Percentiles rank a stretch among this genome's conserved stretches.
These are phyloP conservation scores for Parmelia sp. DNA, from an alignment of 495 filamentous ascomycete genomes.

Conservation along the genomic window DNA sequence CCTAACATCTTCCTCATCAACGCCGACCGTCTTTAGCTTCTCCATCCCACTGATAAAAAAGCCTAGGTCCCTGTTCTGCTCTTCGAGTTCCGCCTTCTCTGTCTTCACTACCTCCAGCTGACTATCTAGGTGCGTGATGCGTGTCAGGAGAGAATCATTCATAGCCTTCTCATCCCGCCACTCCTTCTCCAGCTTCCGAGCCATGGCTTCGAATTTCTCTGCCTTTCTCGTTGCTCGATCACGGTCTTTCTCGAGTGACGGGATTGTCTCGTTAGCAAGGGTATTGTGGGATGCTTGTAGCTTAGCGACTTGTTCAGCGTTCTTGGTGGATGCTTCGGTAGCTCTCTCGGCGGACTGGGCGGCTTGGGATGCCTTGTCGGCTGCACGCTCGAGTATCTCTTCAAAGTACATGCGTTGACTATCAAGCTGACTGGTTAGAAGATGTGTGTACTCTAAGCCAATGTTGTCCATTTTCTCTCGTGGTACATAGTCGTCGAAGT, in stretches of 20 bases:
- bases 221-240: slow-evolving; percentile 60
- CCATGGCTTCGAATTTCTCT: slow-evolving; percentile 65
- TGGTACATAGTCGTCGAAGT: slow-evolving; percentile 67
- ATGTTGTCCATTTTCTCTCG: slow-evolving; percentile 88
- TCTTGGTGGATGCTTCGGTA: slow-evolving; percentile 43
- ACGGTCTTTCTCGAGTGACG: slow-evolving; percentile 61
- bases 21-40: slow-evolving; percentile 63
- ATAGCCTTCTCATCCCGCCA: slow-evolving; percentile 86
- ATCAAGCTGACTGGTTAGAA: slow-evolving; percentile 86
- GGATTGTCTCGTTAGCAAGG: slow-evolving; percentile 53
- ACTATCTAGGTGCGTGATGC: slow-evolving; percentile 60
- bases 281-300: slow-evolving; percentile 51
- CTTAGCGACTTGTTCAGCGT: slow-evolving; percentile 44
- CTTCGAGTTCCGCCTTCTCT: slow-evolving; percentile 59
- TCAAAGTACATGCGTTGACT: slow-evolving; percentile 91
- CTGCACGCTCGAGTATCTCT: slow-evolving; percentile 83
- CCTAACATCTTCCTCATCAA: slow-evolving; percentile 49
- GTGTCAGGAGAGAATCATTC: slow-evolving; percentile 66
- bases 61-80: slow-evolving; percentile 82
- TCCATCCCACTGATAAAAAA: slow-evolving; percentile 84
- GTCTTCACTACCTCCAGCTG: slow-evolving; percentile 49
- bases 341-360: slow-evolving; percentile 59
- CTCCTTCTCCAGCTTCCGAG: slow-evolving; percentile 66
- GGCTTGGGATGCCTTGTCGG: slow-evolving; percentile 80
- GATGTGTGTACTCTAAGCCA: slow-evolving; percentile 86